Conservation (phyloP, 2,329 filamentous ascomycete species). For the Fusarium fujikuroi region DNA sequence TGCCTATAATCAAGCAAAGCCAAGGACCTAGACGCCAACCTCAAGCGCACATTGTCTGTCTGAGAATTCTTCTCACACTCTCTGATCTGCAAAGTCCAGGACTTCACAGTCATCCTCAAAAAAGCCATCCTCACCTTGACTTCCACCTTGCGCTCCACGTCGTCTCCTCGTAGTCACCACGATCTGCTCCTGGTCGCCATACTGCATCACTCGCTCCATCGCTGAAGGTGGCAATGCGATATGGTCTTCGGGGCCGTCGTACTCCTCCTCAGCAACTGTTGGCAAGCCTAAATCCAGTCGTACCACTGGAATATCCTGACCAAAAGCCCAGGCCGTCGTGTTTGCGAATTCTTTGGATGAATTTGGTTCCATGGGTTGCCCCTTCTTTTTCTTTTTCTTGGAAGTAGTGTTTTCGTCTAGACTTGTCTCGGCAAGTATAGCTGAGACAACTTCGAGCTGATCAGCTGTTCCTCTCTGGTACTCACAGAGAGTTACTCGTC, state of each 20-base stretch:
- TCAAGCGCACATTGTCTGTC: conserved; percentile 12
- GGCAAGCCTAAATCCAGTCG: conserved; percentile 65
- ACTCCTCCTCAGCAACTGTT: conserved; percentile 62
- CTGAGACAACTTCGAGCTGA: conserved; percentile 51
- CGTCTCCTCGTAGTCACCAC: conserved; percentile 83
- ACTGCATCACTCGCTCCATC: conserved; percentile 71
- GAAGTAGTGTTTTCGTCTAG: conserved; percentile 53
- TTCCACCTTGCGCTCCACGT: conserved; percentile 60
- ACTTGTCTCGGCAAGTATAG: conserved; percentile 54
- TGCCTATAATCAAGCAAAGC: conserved; percentile 38
- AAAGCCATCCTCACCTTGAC: conserved; percentile 76
- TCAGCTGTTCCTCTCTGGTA: conserved; percentile 57
- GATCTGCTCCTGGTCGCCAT: conserved; percentile 77
- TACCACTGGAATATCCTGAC: conserved; percentile 61
- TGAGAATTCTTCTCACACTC: conserved; percentile 58
- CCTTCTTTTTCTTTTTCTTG: conserved; percentile 53
- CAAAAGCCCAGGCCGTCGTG: conserved; percentile 66
- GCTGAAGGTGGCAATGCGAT: conserved; percentile 70
- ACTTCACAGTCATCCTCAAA: conserved; percentile 95
- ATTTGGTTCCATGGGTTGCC: conserved; percentile 39
- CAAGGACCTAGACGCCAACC: conserved; percentile 25
- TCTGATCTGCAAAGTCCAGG: conserved; percentile 83
- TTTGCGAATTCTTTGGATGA: conserved; percentile 29
- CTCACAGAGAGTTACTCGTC: conserved; percentile 80
- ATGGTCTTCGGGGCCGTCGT: conserved; percentile 63